These are phyloP conservation scores for Xerocomellus chrysenteron DNA, from an alignment of 768 basidiomycete genomes.

Conservation along the genomic window DNA sequence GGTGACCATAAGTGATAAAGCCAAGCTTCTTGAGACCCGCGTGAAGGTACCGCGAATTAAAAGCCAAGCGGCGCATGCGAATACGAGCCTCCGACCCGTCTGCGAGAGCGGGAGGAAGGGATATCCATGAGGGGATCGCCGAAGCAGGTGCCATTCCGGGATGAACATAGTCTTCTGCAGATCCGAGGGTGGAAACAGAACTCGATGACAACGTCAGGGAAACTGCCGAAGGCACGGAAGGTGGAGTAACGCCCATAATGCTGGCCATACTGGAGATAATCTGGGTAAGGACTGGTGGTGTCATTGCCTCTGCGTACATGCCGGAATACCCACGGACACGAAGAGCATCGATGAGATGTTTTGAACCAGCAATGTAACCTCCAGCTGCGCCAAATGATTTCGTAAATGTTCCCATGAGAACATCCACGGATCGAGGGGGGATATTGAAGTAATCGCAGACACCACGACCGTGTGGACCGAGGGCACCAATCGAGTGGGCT, in stretches of 20 bases:
- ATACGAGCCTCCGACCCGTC: constrained; percentile 83
- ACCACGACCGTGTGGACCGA: constrained; percentile 93
- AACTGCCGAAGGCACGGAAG: constrained; percentile 31
- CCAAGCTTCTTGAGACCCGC: constrained; percentile 85
- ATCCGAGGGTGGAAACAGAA: constrained; percentile 26
- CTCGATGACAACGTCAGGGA: constrained; percentile 30
- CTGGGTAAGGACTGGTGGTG: constrained; percentile 89
- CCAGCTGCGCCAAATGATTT: constrained; percentile 93
- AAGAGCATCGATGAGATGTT: constrained; percentile 75
- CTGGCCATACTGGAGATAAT: constrained; percentile 90
- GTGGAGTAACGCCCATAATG: constrained; percentile 82
- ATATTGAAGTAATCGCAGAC: constrained; percentile 93
- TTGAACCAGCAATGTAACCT: constrained; percentile 89
- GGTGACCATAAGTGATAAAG: constrained; percentile 94
- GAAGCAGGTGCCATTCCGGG: constrained; percentile 70
- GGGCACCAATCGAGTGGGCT: constrained; percentile 95
- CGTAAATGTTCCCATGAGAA: constrained; percentile 99
- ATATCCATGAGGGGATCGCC: constrained; percentile 75
- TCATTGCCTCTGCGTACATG: constrained; percentile 85
- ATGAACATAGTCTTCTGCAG: constrained; percentile 46
- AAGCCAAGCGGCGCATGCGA: constrained; percentile 85
- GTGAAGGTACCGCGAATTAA: constrained; percentile 93
- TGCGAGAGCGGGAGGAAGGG: constrained; percentile 65
- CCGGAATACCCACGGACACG: constrained; percentile 81
- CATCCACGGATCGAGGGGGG: constrained; percentile 76